phyloP scores from a whole-genome alignment of 2,329 filamentous ascomycete species.

The Dactylonectria estremocensis region DNA sequence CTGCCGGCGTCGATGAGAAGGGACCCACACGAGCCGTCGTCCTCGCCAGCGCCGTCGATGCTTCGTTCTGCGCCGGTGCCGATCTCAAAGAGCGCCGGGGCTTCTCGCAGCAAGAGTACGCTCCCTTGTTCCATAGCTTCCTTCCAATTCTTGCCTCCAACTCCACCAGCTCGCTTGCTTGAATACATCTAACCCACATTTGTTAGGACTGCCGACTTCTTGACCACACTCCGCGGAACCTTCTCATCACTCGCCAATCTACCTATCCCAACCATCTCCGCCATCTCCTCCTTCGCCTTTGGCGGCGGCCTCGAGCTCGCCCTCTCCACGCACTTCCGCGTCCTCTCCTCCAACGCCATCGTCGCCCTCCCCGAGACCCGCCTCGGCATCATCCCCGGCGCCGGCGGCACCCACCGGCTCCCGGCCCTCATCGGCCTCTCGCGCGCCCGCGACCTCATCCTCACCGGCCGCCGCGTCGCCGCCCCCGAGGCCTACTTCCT shows the following conservation, averaged over 20 bases:
- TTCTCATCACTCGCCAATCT: conserved; percentile 81
- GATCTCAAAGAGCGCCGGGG: conserved; percentile 90
- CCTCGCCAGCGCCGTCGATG: conserved; percentile 86
- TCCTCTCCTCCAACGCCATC: conserved; percentile 83
- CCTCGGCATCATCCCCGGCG: conserved; percentile 94
- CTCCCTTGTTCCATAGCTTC: conserved; percentile 31
- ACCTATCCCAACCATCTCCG: conserved; percentile 90
- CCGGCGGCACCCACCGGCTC: conserved; percentile 91
- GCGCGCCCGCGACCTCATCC: conserved; percentile 89
- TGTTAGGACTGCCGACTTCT: conserved; percentile 82
- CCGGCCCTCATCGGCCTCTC: conserved; percentile 84
- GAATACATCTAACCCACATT: conserved; percentile 16
- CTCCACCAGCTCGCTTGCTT: background rate
- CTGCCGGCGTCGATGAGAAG: conserved; percentile 60
- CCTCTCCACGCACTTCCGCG: conserved; percentile 89
- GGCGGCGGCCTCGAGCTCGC: conserved; percentile 96
- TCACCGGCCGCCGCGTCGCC: conserved; percentile 89
- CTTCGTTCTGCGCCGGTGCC: conserved; percentile 93
- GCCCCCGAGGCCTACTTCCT: conserved; percentile 92
- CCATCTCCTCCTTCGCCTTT: conserved; percentile 87
- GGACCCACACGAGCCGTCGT: conserved; percentile 84
- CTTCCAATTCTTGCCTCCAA: background rate
- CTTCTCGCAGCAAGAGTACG: conserved; percentile 85
- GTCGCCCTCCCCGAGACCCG: conserved; percentile 93
- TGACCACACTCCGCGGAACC: conserved; percentile 81